phyloP scores from a whole-genome alignment of 2,329 filamentous ascomycete genomes.

The Penicillium sp. region DNA sequence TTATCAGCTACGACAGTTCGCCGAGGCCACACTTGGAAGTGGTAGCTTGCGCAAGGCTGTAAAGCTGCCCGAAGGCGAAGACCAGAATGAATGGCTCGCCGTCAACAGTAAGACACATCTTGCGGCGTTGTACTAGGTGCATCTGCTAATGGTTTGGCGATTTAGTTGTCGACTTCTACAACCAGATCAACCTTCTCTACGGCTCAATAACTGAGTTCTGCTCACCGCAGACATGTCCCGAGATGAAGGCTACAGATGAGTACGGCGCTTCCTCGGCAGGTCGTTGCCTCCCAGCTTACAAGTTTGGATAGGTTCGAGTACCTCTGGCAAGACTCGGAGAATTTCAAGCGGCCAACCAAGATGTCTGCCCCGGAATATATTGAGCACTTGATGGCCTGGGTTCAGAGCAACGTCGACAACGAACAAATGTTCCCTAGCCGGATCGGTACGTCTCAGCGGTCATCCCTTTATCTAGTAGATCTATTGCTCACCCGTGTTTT shows the following conservation, averaged over 20 bases:
- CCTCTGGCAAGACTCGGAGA: constrained; percentile 94
- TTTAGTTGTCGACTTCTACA: constrained; percentile 98
- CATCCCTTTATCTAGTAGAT: background rate
- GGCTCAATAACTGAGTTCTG: constrained; percentile 99
- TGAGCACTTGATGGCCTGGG: constrained; percentile 96
- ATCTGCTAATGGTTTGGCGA: constrained; percentile 24
- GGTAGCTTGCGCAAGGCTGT: constrained; percentile 95
- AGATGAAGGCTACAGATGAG: constrained; percentile 99
- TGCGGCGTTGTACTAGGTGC: background rate
- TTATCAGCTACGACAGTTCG: constrained; percentile 96
- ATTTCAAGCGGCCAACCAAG: constrained; percentile 94
- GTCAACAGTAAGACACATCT: constrained; percentile 72
- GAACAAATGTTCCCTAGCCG: constrained; percentile 92
- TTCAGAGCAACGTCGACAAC: constrained; percentile 93
- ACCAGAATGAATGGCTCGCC: constrained; percentile 96
- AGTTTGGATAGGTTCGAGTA: constrained; percentile 75
- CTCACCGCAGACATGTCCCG: constrained; percentile 92
- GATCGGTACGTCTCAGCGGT: constrained; percentile 59
- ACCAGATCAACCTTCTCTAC: constrained; percentile 98
- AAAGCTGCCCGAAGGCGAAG: constrained; percentile 93
- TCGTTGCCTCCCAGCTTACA: constrained; percentile 10
- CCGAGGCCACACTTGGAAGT: constrained; percentile 91
- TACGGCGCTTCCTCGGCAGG: constrained; percentile 45
- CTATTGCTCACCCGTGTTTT: constrained; percentile 14
- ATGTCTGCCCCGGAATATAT: constrained; percentile 98